Evolutionary conservation across 83 land plant genomes (phyloP), one percentile per base, ranked within the genome.

Genomic region (Picea mariana): DNA sequence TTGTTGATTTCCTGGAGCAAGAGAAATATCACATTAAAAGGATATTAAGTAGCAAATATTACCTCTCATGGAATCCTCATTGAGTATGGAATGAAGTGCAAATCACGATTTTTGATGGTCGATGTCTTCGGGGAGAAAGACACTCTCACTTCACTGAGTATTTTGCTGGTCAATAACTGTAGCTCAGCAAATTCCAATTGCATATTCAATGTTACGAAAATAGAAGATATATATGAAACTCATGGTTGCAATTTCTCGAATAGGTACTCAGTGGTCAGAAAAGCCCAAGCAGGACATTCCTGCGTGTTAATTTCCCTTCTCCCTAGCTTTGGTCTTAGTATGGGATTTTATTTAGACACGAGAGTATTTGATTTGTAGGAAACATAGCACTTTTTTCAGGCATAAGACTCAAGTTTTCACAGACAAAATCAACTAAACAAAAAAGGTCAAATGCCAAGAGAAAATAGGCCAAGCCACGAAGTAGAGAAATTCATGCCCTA

Each of bases 131-230:
- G 81, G 7, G 1, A 7, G 0, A 87, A 86, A 81, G 87, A 72
- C 87, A 88, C 85, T 3, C 63, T 76, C n/a, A 84, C 86, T 31
- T 17, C 40, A 65, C 49, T 27, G 64, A 92, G 86, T 86, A 75
- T 72, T 27, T 55, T 89, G 12, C 81, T 89, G 24, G 76, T 89
- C 38, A 82, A 73, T 21, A 78, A 87, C 68, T 91, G 93, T 80
- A 34, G 38, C 52, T 0, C 31, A 11, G 13, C 27, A 27, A 75
- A 34, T 2, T 85, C 0, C 62, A 52, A 1, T 31, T 73, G 77
- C 26, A 1, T 13, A 21, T 47, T 73, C 26, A 73, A 73, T 23
- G 21, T 47, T 73, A 73, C 26, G 26, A n/a, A n/a, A 44, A 20
- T 21, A 44, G 66, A 60, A 42, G 34, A 78, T 52, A 26, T 5